Evolutionary conservation across 2,329 filamentous ascomycete species (phyloP).

Genomic region (Microdochium paspali): DNA sequence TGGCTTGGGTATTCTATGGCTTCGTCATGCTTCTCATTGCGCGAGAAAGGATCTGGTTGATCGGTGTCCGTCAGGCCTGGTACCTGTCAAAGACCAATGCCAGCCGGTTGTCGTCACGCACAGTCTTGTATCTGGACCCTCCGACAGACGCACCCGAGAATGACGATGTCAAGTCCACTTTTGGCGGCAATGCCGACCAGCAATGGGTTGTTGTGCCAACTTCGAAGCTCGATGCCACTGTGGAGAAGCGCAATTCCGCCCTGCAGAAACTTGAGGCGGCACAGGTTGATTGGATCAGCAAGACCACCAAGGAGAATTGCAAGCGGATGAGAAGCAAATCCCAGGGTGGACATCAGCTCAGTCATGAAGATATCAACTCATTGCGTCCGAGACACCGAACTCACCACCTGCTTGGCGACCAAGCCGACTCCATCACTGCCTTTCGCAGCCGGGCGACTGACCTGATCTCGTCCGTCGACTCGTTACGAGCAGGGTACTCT

Average conservation of each 20-base stretch:
- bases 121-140: slow-evolving; percentile 85
- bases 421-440: not conserved
- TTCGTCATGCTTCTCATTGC: slow-evolving; percentile 88
- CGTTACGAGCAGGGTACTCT: not conserved
- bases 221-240: slow-evolving; percentile 64
- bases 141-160: slow-evolving; percentile 69
- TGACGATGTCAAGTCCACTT: slow-evolving; percentile 63
- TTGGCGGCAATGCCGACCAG: slow-evolving; percentile 68
- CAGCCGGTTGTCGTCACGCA: slow-evolving; percentile 78
- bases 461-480: slow-evolving; percentile 2
- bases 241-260: slow-evolving; percentile 65
- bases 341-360: slow-evolving; percentile 5
- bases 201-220: slow-evolving; percentile 77
- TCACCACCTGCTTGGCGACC: slow-evolving; percentile 33
- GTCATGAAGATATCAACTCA: slow-evolving; percentile 11
- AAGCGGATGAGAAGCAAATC: slow-evolving; percentile 39
- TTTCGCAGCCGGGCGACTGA: not conserved
- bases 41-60: slow-evolving; percentile 84
- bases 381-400: slow-evolving; percentile 44
- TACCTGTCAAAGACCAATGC: slow-evolving; percentile 77
- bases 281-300: slow-evolving; percentile 71
- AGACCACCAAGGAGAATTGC: slow-evolving; percentile 43
- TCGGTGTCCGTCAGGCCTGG: slow-evolving; percentile 90
- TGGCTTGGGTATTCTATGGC: slow-evolving; percentile 75
- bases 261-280: slow-evolving; percentile 74